These are phyloP conservation scores for Fusarium abutilonis DNA, from an alignment of 2,329 filamentous ascomycete species.

Conservation along the genomic window DNA sequence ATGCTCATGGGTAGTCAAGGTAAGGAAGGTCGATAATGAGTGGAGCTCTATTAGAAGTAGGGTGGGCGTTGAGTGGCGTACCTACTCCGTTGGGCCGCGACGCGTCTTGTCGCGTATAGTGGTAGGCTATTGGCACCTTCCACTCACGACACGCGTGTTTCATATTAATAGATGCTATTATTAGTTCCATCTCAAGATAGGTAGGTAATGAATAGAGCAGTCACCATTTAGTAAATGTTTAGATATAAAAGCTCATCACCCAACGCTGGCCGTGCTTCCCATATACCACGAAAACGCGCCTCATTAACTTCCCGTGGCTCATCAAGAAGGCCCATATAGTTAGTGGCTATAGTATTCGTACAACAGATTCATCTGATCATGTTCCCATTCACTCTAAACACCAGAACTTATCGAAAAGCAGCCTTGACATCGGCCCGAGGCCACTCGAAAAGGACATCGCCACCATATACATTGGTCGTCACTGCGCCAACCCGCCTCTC, in stretches of 20 bases:
- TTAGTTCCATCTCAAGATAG: background rate
- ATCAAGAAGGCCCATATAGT: constrained; percentile 23
- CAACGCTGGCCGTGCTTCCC: constrained; percentile 16
- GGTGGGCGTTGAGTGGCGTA: constrained; percentile 22
- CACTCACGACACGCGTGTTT: no score
- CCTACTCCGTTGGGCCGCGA: constrained; percentile 14
- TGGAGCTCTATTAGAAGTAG: constrained; percentile 20
- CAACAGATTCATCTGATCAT: constrained; percentile 35
- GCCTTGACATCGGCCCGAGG: constrained; percentile 70
- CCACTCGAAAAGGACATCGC: constrained; percentile 73
- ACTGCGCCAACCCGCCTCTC: constrained; percentile 69
- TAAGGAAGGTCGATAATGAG: constrained; percentile 19
- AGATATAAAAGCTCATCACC: constrained; percentile 24
- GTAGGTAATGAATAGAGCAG: background rate
- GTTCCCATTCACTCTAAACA: constrained; percentile 24
- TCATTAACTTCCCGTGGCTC: constrained; percentile 20
- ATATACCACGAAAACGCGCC: constrained; percentile 26
- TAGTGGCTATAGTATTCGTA: constrained; percentile 30
- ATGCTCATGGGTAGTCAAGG: background rate
- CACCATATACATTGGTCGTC: constrained; percentile 71
- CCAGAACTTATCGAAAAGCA: constrained; percentile 57
- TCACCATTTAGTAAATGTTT: constrained; percentile 6
- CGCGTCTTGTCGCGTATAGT: constrained; percentile 44
- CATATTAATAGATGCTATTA: constrained; percentile 1
- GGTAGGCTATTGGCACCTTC: background rate